Percentiles rank a stretch among this genome's conserved stretches.
These are phyloP conservation scores for Xylaria bambusicola DNA, from an alignment of 495 filamentous ascomycete species.

Conservation along the genomic window DNA sequence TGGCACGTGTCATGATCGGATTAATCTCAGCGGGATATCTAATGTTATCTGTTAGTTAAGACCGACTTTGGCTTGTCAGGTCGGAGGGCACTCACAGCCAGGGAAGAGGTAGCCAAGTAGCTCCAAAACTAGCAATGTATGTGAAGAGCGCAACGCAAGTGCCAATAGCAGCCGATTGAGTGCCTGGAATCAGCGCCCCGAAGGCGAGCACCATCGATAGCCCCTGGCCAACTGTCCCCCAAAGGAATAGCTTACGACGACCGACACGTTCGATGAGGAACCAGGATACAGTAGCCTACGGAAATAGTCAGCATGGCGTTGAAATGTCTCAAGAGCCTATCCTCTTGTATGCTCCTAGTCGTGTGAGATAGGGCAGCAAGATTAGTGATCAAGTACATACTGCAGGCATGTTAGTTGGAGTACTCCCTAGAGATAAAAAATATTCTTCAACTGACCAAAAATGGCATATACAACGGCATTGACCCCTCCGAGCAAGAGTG, in stretches of 20 bases:
- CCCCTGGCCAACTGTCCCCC: slow-evolving; percentile 68
- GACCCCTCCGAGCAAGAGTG: slow-evolving; percentile 72
- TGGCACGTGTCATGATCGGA: slow-evolving; percentile 71
- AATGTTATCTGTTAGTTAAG: too few relatives aligned
- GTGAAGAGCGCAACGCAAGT: slow-evolving; percentile 77
- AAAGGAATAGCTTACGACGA: slow-evolving; percentile 69
- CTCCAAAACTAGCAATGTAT: slow-evolving; percentile 77
- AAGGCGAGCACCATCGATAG: slow-evolving; percentile 78
- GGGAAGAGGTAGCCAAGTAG: slow-evolving; percentile 71
- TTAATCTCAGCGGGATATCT: slow-evolving; percentile 68
- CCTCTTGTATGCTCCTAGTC: not conserved
- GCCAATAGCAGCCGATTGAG: slow-evolving; percentile 58
- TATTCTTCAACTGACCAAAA: slow-evolving; percentile 40
- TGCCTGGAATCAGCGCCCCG: slow-evolving; percentile 64
- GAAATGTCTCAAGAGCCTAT: not conserved
- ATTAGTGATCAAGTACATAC: slow-evolving; percentile 1
- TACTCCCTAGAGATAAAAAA: not conserved
- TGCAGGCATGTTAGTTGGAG: slow-evolving; percentile 10
- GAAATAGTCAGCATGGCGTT: slow-evolving; percentile 17
- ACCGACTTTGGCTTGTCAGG: too few relatives aligned
- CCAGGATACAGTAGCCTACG: slow-evolving; percentile 67
- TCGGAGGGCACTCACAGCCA: slow-evolving; percentile 63
- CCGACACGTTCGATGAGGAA: slow-evolving; percentile 78
- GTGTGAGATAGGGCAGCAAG: not conserved
- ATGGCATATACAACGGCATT: slow-evolving; percentile 81